phyloP scores from a whole-genome alignment of 106 monocot genomes.

The Vanilla planifolia region DNA sequence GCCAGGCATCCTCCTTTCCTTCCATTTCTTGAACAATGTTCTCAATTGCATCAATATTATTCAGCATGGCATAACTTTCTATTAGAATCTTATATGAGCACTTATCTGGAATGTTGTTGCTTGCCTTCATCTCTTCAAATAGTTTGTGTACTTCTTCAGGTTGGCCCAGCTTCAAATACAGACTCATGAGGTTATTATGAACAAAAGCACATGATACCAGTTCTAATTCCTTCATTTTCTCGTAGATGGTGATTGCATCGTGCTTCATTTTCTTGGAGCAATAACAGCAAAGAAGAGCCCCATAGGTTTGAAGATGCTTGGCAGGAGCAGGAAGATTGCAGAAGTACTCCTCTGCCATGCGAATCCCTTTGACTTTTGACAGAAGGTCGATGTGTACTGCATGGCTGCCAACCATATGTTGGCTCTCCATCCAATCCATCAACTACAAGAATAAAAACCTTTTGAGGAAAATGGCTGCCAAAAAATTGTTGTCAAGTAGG shows the following conservation, averaged over 20 bases:
- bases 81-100: slow-evolving; percentile 30
- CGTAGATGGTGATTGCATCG: slow-evolving; percentile 19
- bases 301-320: slow-evolving; percentile 30
- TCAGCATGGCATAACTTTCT: slow-evolving; percentile 18
- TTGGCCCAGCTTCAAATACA: slow-evolving; percentile 21
- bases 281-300: slow-evolving; percentile 37
- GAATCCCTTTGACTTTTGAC: slow-evolving; percentile 36
- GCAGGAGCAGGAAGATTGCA: slow-evolving; percentile 26
- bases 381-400: slow-evolving; percentile 41
- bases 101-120: slow-evolving; percentile 19
- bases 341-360: slow-evolving; percentile 40
- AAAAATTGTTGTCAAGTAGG: not conserved
- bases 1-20: not conserved
- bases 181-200: slow-evolving; percentile 34
- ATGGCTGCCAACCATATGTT: slow-evolving; percentile 18
- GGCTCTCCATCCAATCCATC: slow-evolving; percentile 46
- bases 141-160: slow-evolving; percentile 15
- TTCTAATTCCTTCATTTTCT: slow-evolving; percentile 36
- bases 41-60: slow-evolving; percentile 31
- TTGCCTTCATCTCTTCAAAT: slow-evolving; percentile 30
- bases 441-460: slow-evolving; percentile 15
- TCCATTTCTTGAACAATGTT: slow-evolving; percentile 21
- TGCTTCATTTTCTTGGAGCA: slow-evolving; percentile 20
- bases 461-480: not conserved
- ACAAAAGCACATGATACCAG: slow-evolving; percentile 15